Conservation (phyloP, 2,329 filamentous ascomycete genomes). For the Beauveria rudraprayagi region DNA sequence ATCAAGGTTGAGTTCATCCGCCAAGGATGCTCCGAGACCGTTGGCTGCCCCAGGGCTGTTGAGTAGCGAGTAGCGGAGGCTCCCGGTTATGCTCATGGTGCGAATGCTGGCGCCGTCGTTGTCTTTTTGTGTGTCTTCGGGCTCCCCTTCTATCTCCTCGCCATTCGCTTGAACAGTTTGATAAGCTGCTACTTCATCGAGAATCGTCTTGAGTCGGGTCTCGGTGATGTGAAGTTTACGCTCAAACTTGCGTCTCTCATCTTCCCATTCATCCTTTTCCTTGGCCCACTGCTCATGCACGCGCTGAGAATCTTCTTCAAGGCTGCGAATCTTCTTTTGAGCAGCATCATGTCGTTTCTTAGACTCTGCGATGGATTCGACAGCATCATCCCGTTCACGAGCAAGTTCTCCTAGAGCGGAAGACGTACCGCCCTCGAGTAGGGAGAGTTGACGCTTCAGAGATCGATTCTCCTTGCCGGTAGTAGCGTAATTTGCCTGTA, state of each 20-base stretch:
- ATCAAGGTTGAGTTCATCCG: constrained; percentile 84
- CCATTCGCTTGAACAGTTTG: constrained; percentile 46
- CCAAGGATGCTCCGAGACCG: constrained; percentile 65
- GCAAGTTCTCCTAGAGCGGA: constrained; percentile 78
- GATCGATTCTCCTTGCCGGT: constrained; percentile 70
- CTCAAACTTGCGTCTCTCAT: constrained; percentile 74
- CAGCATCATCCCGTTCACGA: constrained; percentile 76
- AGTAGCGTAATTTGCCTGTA: constrained; percentile 53
- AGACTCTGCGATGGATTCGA: constrained; percentile 63
- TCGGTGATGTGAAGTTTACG: constrained; percentile 86
- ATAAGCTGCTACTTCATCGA: constrained; percentile 75
- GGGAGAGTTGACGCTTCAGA: constrained; percentile 74
- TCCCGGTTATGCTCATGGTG: constrained; percentile 65
- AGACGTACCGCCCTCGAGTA: constrained; percentile 80
- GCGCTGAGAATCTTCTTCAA: constrained; percentile 76
- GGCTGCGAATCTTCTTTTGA: constrained; percentile 68
- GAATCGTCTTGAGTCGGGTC: constrained; percentile 69
- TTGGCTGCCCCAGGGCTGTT: constrained; percentile 49
- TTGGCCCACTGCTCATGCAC: constrained; percentile 73
- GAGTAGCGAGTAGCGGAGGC: constrained; percentile 65
- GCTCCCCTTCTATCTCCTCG: constrained; percentile 45
- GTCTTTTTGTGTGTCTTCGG: constrained; percentile 54
- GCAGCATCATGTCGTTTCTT: constrained; percentile 67
- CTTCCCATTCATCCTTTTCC: constrained; percentile 79
- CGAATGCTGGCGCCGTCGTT: constrained; percentile 63